These are phyloP conservation scores for Tulasnella sp. DNA, from an alignment of 768 basidiomycete genomes.

Conservation along the genomic window DNA sequence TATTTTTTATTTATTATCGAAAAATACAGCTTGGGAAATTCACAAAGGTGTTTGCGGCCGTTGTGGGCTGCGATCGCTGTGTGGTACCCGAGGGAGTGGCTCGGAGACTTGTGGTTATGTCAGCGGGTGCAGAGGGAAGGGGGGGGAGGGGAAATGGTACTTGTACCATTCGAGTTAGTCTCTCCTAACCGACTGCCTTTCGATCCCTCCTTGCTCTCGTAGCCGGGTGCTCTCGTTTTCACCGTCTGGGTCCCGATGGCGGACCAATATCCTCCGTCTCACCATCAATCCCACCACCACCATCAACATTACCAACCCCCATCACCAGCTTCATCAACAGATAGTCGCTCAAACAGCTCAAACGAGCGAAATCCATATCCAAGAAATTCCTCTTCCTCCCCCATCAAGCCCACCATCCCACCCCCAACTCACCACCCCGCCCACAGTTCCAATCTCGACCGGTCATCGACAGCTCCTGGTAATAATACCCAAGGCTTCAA, in stretches of 20 bases:
- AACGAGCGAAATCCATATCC: not conserved
- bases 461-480: not conserved
- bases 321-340: constrained; percentile 5
- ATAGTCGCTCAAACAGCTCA: not conserved
- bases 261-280: constrained; percentile 2
- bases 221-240: not conserved
- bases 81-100: not conserved
- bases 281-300: constrained; percentile 9
- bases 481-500: not conserved
- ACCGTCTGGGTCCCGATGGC: constrained; percentile 8
- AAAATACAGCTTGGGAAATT: not conserved
- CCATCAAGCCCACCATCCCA: not conserved
- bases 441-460: not conserved
- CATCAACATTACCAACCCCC: constrained; percentile 7
- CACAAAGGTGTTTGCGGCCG: not conserved
- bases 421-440: not conserved
- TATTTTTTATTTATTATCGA: not conserved
- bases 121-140: not conserved
- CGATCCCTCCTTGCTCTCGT: constrained; percentile 4
- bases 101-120: not conserved
- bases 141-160: not conserved
- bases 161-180: constrained; percentile 10
- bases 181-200: not conserved
- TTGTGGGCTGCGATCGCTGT: not conserved
- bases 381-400: not conserved